phyloP scores from a whole-genome alignment of 2,329 filamentous ascomycete genomes.

The Aphanocladium album region DNA sequence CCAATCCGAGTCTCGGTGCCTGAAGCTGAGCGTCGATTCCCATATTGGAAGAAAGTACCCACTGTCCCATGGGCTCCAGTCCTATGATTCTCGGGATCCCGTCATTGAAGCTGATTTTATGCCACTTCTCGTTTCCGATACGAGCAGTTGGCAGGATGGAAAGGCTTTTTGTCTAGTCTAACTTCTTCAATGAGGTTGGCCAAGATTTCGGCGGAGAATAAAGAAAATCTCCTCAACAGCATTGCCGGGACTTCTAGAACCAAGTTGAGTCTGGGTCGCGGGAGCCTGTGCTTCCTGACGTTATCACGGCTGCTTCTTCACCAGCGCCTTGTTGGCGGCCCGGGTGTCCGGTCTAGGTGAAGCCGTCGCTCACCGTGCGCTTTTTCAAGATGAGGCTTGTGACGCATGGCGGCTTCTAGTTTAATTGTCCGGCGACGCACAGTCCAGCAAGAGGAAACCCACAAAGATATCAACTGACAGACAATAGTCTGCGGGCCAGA shows the following conservation, averaged over 20 bases:
- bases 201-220: not conserved
- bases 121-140: not conserved
- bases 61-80: not conserved
- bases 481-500: not conserved
- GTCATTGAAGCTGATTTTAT: not conserved
- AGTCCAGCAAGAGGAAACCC: not conserved
- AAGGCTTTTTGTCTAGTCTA: not conserved
- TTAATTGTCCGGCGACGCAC: not conserved
- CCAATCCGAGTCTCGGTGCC: not conserved
- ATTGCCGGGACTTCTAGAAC: not conserved
- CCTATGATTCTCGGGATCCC: not conserved
- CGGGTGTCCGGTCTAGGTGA: not conserved
- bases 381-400: not conserved
- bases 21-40: not conserved
- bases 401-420: not conserved
- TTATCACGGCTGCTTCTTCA: not conserved
- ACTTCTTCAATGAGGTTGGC: not conserved
- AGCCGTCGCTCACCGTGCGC: not conserved
- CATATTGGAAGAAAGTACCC: not conserved
- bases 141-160: not conserved
- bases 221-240: not conserved
- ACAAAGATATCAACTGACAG: not conserved
- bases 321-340: not conserved
- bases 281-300: not conserved
- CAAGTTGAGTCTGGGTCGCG: not conserved